Conservation (phyloP, 164 flowering plant species). For the Warburgia ugandensis region DNA sequence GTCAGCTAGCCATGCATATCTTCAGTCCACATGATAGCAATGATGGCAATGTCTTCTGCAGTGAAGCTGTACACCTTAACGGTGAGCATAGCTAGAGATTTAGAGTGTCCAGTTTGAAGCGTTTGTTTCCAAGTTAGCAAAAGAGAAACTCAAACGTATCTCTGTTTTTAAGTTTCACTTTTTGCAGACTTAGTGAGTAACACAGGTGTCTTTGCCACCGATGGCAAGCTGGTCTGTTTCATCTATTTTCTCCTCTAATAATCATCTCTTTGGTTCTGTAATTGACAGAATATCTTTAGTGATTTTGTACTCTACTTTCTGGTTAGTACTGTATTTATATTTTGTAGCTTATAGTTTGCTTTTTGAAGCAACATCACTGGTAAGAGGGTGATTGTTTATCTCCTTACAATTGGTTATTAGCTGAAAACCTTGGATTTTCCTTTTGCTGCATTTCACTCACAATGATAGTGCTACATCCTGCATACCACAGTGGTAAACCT, state of each 20-base stretch:
- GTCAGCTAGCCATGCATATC: conserved; percentile 1
- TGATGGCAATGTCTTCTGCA: background rate
- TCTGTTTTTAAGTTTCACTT: background rate
- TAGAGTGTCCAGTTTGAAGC: conserved; percentile 6
- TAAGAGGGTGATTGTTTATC: conserved; percentile 29
- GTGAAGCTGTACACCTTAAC: conserved; percentile 11
- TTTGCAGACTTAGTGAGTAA: conserved; percentile 12
- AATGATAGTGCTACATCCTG: conserved; percentile 36
- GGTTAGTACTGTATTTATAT: conserved; percentile 24
- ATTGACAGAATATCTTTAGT: no score
- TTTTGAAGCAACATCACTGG: conserved; percentile 29
- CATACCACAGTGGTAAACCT: conserved; percentile 33
- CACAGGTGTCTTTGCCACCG: conserved; percentile 24
- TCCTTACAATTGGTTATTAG: conserved; percentile 11
- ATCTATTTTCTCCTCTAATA: conserved; percentile 11
- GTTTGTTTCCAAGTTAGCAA: conserved; percentile 1
- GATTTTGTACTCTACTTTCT: no score
- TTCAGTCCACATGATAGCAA: background rate
- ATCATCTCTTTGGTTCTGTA: conserved; percentile 4
- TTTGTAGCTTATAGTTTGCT: conserved; percentile 17
- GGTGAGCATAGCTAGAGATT: conserved; percentile 8
- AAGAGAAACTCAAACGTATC: conserved; percentile 1
- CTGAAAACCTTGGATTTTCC: conserved; percentile 8
- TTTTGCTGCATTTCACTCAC: conserved; percentile 17
- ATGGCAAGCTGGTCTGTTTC: conserved; percentile 18